A percentile compares a stretch with the other conserved stretches of the same genome.
These are phyloP conservation scores for Wallacemonas sp. DNA, from an alignment of 208 protist species.

Conservation along the genomic window DNA sequence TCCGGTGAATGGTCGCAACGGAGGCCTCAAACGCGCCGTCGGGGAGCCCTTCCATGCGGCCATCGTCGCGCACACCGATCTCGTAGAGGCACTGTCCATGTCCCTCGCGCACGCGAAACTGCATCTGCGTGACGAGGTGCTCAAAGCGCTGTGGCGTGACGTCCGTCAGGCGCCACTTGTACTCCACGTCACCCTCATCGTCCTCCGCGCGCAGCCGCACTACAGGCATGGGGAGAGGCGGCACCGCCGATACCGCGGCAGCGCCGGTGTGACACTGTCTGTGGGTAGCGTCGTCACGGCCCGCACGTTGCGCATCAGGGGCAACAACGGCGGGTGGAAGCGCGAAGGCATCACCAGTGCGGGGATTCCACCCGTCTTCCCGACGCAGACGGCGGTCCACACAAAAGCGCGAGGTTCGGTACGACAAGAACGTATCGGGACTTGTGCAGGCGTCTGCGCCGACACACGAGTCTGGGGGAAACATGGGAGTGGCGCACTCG, in stretches of 20 bases:
- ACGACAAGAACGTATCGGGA: neutral
- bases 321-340: neutral
- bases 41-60: conserved; percentile 76
- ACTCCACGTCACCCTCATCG: conserved; percentile 95
- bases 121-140: conserved; percentile 94
- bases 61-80: conserved; percentile 93
- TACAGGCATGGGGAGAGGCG: conserved; percentile 21
- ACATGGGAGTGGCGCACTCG: neutral
- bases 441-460: neutral
- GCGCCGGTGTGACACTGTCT: neutral
- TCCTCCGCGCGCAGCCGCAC: conserved; percentile 72
- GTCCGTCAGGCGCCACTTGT: conserved; percentile 94
- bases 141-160: conserved; percentile 80
- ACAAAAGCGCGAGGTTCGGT: conserved; percentile 11
- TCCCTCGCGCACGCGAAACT: conserved; percentile 92
- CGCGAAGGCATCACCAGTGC: neutral
- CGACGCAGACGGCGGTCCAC: conserved; percentile 3
- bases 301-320: too few relatives aligned
- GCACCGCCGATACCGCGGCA: conserved; percentile 14
- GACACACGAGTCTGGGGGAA: neutral
- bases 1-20: conserved; percentile 63
- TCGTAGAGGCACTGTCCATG: conserved; percentile 94
- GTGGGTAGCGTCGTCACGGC: neutral
- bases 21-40: conserved; percentile 78
- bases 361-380: neutral